Evolutionary conservation across 139 green algal species (phyloP), one percentile per base, ranked within the genome.

Genomic region (Chlamydomonas eustigma): DNA sequence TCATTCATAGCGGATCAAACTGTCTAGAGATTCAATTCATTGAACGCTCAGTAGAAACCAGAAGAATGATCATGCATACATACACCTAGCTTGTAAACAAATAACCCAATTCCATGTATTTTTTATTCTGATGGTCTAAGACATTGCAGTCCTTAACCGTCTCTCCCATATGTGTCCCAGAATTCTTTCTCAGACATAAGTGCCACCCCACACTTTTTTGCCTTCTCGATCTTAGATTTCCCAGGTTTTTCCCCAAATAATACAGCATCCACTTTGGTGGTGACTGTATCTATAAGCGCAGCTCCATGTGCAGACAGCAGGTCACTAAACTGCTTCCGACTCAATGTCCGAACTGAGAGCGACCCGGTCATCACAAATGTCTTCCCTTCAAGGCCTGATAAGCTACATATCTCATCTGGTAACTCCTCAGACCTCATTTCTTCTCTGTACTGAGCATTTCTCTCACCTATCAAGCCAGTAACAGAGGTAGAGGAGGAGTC

Each of bases 131-230:
- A 35, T 24, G 58, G 18, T 32, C 28, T 37, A 35, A 35, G 18
- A 22, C 18, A 18, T 18, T 24, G 58, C 8, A 70, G 18, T 28
- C 44, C 58, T 22, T 70, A 37, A 18, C 18, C 6, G 3, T 3
- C 33, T 35, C 34, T 38, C n/a, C 34, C 50, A 35, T 73, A 72
- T 50, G 50, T 51, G 28, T 36, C 1, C 34, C 70, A 74, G 36
- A 85, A 73, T 24, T 81, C 71, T 25, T 51, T 36, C 34, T 85
- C 80, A 1, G 3, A 12, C 6, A 85, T 24, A 34, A 80, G 38
- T 4, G 36, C 22, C 0, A 82, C 71, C 4, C 76, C 80, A 3
- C 44, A 37, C 39, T 51, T 32, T 4, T 31, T 50, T 1, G 80
- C 80, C 18, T 5, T 24, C 1, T 37, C 18, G 28, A 72, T 25